phyloP scores from a whole-genome alignment of 2,329 filamentous ascomycete species.

The Aspergillus nomiae region DNA sequence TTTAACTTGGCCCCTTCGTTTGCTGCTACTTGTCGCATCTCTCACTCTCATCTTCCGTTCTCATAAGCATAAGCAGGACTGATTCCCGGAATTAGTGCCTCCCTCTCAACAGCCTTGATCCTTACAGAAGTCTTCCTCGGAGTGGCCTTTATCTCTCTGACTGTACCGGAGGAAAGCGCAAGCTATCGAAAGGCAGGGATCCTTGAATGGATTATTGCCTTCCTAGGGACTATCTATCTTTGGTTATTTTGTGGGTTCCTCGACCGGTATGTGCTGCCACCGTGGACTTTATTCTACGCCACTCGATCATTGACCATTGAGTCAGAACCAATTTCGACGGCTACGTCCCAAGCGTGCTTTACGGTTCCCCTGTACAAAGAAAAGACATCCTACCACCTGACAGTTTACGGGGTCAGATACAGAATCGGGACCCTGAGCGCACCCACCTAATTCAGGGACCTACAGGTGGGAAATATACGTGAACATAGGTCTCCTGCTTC shows the following conservation, averaged over 20 bases:
- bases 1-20: background rate
- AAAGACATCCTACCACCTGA: background rate
- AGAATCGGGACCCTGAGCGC: conserved; percentile 9
- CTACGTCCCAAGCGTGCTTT: conserved; percentile 17
- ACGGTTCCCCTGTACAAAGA: background rate
- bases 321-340: conserved; percentile 14
- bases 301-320: background rate
- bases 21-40: background rate
- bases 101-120: conserved; percentile 23
- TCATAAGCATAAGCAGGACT: background rate
- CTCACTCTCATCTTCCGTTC: background rate
- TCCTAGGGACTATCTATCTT: conserved; percentile 22
- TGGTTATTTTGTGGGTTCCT: conserved; percentile 26
- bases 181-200: conserved; percentile 20
- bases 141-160: conserved; percentile 21
- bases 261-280: conserved; percentile 15
- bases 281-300: background rate
- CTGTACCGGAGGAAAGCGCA: conserved; percentile 13
- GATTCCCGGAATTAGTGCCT: conserved; percentile 13
- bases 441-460: conserved; percentile 9
- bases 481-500: background rate
- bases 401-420: background rate
- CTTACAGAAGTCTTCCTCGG: conserved; percentile 21
- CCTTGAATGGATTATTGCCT: conserved; percentile 26
- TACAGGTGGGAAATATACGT: conserved; percentile 14